Percentiles rank a stretch among this genome's conserved stretches.
Evolutionary conservation across 345 rosid genomes (phyloP).

Genomic region (Eucalyptus globulus): DNA sequence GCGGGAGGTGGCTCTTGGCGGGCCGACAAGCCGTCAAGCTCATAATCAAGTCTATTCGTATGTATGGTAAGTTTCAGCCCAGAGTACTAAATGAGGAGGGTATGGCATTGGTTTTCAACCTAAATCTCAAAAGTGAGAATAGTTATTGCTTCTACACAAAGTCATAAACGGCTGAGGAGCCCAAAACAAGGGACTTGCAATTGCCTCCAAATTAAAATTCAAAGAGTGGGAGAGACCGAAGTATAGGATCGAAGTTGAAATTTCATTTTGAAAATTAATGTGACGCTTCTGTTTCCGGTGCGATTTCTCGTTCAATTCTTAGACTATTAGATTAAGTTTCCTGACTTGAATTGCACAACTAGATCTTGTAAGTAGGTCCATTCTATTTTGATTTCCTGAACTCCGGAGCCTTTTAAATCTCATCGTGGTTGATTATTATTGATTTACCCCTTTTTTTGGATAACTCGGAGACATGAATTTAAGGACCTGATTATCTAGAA

Average conservation of each 20-base stretch:
- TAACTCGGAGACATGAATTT: background rate
- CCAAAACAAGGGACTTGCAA: background rate
- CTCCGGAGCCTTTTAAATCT: fast-evolving
- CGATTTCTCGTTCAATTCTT: background rate
- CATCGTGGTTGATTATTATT: fast-evolving
- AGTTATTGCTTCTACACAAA: background rate
- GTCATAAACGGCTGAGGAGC: background rate
- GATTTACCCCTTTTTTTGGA: fast-evolving
- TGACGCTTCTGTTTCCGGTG: background rate
- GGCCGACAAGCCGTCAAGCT: background rate
- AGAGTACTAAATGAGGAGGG: background rate
- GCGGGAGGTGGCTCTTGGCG: background rate
- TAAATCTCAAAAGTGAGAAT: background rate
- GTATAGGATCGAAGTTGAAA: background rate
- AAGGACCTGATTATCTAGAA: background rate
- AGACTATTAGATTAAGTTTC: background rate
- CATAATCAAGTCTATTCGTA: background rate
- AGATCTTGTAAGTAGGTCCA: background rate
- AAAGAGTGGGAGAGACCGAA: background rate
- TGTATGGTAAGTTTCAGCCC: fast-evolving
- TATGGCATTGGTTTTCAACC: background rate
- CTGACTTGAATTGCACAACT: fast-evolving
- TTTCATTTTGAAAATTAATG: background rate
- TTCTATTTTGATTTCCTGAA: background rate
- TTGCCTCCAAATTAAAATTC: background rate